Base-by-base conservation (phyloP, 805 yeast species). In the Lachancea kluyveri region DNA sequence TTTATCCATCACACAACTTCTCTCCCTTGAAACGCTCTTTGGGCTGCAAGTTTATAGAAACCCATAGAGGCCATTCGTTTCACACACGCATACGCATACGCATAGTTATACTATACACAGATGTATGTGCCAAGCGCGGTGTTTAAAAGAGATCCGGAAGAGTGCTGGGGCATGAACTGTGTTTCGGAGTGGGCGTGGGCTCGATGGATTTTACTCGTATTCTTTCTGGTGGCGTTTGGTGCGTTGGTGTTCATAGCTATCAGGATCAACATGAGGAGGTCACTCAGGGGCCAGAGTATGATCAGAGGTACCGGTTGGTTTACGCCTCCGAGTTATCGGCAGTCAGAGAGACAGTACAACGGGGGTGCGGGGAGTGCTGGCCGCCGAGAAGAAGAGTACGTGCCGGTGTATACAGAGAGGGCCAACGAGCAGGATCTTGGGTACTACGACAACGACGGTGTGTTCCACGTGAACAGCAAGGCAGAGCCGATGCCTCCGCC, bases 301-400 rank as follows among this genome's bases (percentile, higher is more conserved):
- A 63, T 84, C 2, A 62, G 72, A 37, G 90, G 90, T 7, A 82
- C 92, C 1, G 72, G 82, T 8, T 82, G 94, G 94, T 74, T 86
- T 63, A 80, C 92, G 0, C 95, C 95, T 5, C 94, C 94, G 0
- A 66, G 78, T 8, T 84, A 84, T 49, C 52, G 65, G 28, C 85
- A 77, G 43, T 72, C 86, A 1, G 82, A 81, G 46, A 63, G 61
- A 31, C 77, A 73, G 36, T 70, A 74, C 42, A 62, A 68, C 15
- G 46, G 24, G 14, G 37, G 26, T 21, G 38, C 33, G 18, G 48
- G 58, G 18, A 45, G 52, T 9, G 36, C 44, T 13, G 39, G 46
- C 6, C 48, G 51, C 25, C 46, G 35, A 11, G 21, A 24, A 16
- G 36, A 37, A 15, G 38, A 35, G 16, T 74, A 65, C 43, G 84